Base-by-base conservation (phyloP, 441 rosid genomes). In the Eutrema salsugineum region DNA sequence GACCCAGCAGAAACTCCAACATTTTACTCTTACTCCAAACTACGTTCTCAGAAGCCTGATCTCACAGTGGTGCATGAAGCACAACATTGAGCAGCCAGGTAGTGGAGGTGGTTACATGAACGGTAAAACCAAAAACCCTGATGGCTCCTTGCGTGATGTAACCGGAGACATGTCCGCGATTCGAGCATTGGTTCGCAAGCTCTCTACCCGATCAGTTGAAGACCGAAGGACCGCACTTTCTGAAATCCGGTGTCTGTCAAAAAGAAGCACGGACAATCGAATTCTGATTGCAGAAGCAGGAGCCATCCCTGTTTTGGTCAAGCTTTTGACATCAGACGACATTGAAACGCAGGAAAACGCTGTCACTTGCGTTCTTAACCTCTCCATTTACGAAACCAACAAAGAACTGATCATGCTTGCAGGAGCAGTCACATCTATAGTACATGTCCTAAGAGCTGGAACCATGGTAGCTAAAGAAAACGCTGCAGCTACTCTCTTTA, bases 401-500 rank as follows among this genome's bases (percentile, higher is more conserved):
- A 91, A 88, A 77, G 89, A 85, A 36, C 84, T 84, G 66, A 84
- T 93, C 64, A 91, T 91, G 98, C 94, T 93, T 42, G 94, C 94
- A 0, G 96, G 93, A 38, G 96, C 96, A 16, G 73, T 93, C 70
- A 90, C 98, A 68, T 89, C 97, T 17, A 81, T 89, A 40, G 94
- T 93, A 38, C 97, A 91, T 76, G 85, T 93, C 67, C 91, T 93
- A 15, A 79, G 93, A 78, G 90, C 90, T 10, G 97, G 98, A 70
- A 91, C 86, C 77, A 81, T 84, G 79, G 94, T 86, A 83, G 92
- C 96, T 19, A 86, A 87, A 79, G 97, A 93, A 76, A 93, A 91
- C 47, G 95, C 97, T 0, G 98, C 98, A 19, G 98, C 98, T 1
- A 87, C 98, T 30, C 86, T 93, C 43, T 93, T 93, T 70, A 90